Base-by-base conservation (phyloP, 1,284 basidiomycete genomes). In the Apiotrichum laibachii region DNA sequence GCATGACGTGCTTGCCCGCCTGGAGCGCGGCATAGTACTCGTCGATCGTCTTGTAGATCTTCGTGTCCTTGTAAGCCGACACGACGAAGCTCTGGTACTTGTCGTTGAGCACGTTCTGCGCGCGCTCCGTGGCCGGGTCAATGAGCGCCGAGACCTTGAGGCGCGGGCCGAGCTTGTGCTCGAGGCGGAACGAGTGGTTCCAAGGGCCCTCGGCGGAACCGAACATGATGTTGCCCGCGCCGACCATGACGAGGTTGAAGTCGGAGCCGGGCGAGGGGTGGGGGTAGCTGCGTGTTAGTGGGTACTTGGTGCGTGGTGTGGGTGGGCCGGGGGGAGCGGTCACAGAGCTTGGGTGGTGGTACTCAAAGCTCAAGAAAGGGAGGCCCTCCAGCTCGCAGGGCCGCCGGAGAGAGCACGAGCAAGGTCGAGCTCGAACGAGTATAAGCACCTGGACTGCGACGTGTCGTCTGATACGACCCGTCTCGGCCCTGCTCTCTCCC, bases 101-200 rank as follows among this genome's bases (percentile, higher is more conserved):
- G 80, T 89, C 88, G 69, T 86, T 84, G 59, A 98, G 85, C 35
- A 90, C 90, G 15, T 84, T 80, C 16, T 86, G 82, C 19, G 93
- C 92, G 61, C 92, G 90, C 45, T 89, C 87, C 57, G 85, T 82
- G 15, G 86, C 87, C 34, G 96, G 95, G 77, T 99, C 95, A 71
- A 99, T 89, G 59, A 99, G 82, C 16, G 92, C 95, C 56, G 92
- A 86, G 55, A 99, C 92, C 79, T 96, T 97, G 78, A 99, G 88
- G 70, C 95, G 90, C 22, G 88, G 89, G 49, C 95, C 95, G 61
- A 99, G 89, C 82, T 99, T 97, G 81, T 94, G 77, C 82, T 94
- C 92, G 68, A 95, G 86, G 73, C 92, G 89, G 85, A 94, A 92
- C 51, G 91, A 94, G 79, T 95, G 92, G 79, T 78, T 75, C 72